Base-by-base conservation (phyloP, 2,329 filamentous ascomycete species). In the Fusarium caatingaense region DNA sequence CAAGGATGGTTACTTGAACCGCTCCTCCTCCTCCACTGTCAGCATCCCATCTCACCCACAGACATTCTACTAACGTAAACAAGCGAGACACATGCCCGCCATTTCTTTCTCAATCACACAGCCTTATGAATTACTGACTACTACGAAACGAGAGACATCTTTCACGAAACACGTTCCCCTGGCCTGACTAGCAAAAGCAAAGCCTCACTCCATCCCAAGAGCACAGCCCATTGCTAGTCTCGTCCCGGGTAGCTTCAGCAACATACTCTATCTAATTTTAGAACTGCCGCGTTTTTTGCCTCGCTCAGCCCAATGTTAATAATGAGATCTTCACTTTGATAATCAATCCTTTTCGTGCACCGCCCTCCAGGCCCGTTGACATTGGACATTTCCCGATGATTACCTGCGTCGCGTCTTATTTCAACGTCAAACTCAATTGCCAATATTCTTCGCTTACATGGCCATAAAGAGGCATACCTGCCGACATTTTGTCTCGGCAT, bases 231-330 rank as follows among this genome's bases (percentile, higher is more conserved):
- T 59, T 58, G 23, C 47, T 69, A 65, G 62, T 54, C 56, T 60
- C 59, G 61, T 54, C 56, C 62, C 65, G 61, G 62, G 62, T 64
- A 64, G 62, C 27, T 53, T 53, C 46, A 23, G 50, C n/a, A 50
- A 59, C 30, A 30, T 32, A 51, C 40, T 25, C 28, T 46, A 48
- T 64, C 73, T 75, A 75, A 75, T 66, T 75, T 75, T 75, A 75
- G 73, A 65, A 68, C 25, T 61, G 53, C 64, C 53, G 53, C 63
- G 56, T 58, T 60, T 68, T 70, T 72, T 57, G 32, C 59, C 53
- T 72, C 57, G 25, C 73, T 74, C 72, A 74, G 72, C 72, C 72
- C 32, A 53, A 34, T 25, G 34, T n/a, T n/a, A 25, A 12, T 50
- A 16, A 23, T 51, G 18, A 20, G 23, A 51, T 51, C 32, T 16